Base-by-base conservation (phyloP, 2,329 filamentous ascomycete species). In the Apiospora phragmitis region DNA sequence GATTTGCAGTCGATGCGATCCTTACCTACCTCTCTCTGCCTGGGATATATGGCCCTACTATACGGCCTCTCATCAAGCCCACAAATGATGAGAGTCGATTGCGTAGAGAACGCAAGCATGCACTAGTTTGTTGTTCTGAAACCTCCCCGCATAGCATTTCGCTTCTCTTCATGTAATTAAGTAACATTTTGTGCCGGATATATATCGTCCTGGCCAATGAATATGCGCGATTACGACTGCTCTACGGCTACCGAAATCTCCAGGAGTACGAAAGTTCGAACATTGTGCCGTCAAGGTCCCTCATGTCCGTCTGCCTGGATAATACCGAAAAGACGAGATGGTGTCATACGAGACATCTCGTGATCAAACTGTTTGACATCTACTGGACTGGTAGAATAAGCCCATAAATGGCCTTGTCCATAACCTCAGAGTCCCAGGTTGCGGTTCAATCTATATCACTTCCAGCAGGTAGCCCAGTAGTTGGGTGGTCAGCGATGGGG, bases 61-160 rank as follows among this genome's bases (percentile, higher is more conserved):
- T 29, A 51, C 32, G 66, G 32, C 29, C 7, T 41, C 32, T 49
- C 29, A 41, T 11, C 45, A 35, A 68, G 21, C 67, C 32, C 43
- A 68, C 45, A 9, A 12, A 41, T 55, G 42, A 29, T 42, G 18
- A 55, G 29, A 29, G 35, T 24, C n/a, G 67, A 55, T 47, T 26
- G 35, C 32, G 55, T 62, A 55, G 67, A 49, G 24, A 68, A 43
- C n/a, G 65, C 38, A 67, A 67, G 38, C 29, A 45, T 45, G 65
- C 42, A 67, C 65, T 67, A 43, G 65, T 38, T 43, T 42, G 26
- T 14, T 45, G 42, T 45, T 35, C 42, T 67, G 65, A 67, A 67
- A 67, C 65, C 65, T 62, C 55, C 65, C 65, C 65, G 65, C 65
- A 67, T 45, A 32, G 38, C 16, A 45, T 32, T 67, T 42, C 65